Evolutionary conservation across 306 rosid species (phyloP), one percentile per base, ranked within the genome.

Genomic region (Quercus robur): DNA sequence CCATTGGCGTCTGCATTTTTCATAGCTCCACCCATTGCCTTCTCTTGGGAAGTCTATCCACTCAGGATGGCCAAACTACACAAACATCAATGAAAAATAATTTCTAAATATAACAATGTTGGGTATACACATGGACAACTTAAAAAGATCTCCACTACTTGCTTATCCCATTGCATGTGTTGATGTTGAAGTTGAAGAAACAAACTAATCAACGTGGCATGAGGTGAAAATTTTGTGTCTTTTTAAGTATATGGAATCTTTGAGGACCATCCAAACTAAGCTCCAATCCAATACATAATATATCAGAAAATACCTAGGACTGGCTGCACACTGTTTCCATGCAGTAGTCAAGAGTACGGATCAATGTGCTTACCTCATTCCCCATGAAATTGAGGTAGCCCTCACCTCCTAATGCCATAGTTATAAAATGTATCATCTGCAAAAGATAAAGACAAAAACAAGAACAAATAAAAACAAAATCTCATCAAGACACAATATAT

Each of bases 41-140:
- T 94, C 99, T 93, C 99, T 90, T 73, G 99, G 99, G 84, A 94
- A 94, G 87, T 94, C 99, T 49, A 94, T 87, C 99, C 99, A 94
- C 77, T 94, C 99, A 19, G 99, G 99, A 88, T 94, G 99, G 77
- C 99, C 99, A 80, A 91, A 94, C 99, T 94, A 82, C 59, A 77
- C 75, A 75, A 79, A 31, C 18, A 46, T 18, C 21, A 30, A 56
- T 33, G 25, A 82, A 49, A 33, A 78, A 74, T 67, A 77, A 79
- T 23, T 76, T 62, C 76, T 63, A 68, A 78, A 54, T 44, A 62
- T 66, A 69, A 78, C 26, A 71, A 63, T 56, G 18, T 20, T 75
- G 59, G 71, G 41, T 76, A 66, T 51, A 70, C 46, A 75, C 78
- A 56, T 63, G 58, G 33, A 67, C 31, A 73, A 66, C 70, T 71